phyloP scores from a whole-genome alignment of 2,329 filamentous ascomycete species.

The Neurospora crassa region DNA sequence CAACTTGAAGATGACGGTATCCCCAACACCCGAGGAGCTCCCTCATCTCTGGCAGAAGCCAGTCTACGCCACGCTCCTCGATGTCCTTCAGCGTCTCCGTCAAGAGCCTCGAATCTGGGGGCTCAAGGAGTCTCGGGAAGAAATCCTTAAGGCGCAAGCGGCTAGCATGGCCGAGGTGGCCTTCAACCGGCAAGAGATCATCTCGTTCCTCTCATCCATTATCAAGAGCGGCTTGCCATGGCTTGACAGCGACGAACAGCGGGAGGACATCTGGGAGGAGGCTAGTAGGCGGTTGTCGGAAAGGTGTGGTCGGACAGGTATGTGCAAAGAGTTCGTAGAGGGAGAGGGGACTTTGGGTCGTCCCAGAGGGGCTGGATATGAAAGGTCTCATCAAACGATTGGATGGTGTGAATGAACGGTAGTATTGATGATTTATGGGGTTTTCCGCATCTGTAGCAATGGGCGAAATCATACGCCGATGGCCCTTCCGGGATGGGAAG shows the following conservation, averaged over 20 bases:
- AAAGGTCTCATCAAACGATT: background rate
- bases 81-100: slow-evolving; percentile 56
- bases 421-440: background rate
- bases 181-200: slow-evolving; percentile 40
- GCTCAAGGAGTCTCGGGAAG: slow-evolving; percentile 29
- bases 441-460: slow-evolving; percentile 28
- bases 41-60: slow-evolving; percentile 78
- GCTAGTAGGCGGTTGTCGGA: slow-evolving; percentile 76
- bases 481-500: slow-evolving; percentile 34
- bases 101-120: slow-evolving; percentile 62
- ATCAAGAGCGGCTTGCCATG: slow-evolving; percentile 58
- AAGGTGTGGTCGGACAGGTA: slow-evolving; percentile 68
- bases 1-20: background rate
- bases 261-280: slow-evolving; percentile 64
- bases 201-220: slow-evolving; percentile 59
- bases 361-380: background rate
- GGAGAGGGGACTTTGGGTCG: background rate
- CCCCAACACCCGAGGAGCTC: slow-evolving; percentile 45
- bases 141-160: slow-evolving; percentile 33
- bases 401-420: background rate
- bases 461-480: slow-evolving; percentile 45
- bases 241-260: slow-evolving; percentile 56
- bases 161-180: slow-evolving; percentile 14
- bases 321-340: slow-evolving; percentile 9
- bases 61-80: slow-evolving; percentile 51